Evolutionary conservation across 306 rosid genomes (phyloP).

Genomic region (Rosa multiflora): DNA sequence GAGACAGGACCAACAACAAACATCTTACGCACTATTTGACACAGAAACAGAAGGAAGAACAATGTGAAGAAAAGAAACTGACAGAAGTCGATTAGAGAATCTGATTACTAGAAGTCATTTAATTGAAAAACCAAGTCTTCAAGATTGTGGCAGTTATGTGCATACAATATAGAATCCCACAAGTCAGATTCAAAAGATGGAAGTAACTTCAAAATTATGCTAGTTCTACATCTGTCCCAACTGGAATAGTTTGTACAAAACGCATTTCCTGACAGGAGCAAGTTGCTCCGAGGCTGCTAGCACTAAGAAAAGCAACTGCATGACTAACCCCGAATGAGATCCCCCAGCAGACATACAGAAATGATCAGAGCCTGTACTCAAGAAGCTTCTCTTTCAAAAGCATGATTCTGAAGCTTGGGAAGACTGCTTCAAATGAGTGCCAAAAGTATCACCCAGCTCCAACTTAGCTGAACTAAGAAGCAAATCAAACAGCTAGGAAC

Average conservation of each 20-base stretch:
- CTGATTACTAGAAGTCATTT: neutral
- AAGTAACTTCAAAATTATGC: neutral
- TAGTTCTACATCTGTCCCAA: neutral
- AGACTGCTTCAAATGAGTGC: neutral
- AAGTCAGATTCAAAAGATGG: neutral
- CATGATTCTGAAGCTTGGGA: neutral
- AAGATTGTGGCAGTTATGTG: neutral
- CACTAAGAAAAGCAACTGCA: neutral
- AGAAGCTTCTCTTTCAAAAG: neutral
- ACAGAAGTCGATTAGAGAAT: neutral
- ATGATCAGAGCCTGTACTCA: neutral
- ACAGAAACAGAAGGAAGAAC: neutral
- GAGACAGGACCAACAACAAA: neutral
- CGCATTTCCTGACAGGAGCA: neutral
- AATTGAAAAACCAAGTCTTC: neutral
- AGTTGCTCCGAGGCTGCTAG: neutral
- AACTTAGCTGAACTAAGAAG: conserved; percentile 1
- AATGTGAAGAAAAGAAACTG: neutral
- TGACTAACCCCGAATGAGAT: neutral
- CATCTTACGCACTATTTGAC: neutral
- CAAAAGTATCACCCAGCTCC: conserved; percentile 1
- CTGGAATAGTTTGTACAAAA: neutral
- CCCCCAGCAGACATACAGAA: neutral
- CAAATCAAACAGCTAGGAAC: neutral
- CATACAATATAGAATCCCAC: neutral